Evolutionary conservation across 495 filamentous ascomycete genomes (phyloP).

Genomic region (Aspergillus heteromorphus): DNA sequence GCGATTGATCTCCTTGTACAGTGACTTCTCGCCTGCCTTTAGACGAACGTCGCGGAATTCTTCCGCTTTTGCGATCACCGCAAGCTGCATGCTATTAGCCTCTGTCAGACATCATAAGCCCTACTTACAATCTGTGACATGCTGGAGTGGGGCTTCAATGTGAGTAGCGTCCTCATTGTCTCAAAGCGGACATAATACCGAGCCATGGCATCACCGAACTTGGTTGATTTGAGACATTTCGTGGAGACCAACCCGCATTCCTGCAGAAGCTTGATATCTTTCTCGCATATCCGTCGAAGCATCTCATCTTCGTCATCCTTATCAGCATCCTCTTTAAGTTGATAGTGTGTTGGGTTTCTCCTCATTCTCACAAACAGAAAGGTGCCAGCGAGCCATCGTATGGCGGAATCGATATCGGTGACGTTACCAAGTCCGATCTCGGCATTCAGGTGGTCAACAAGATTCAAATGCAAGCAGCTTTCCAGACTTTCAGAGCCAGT

Average conservation of each 20-base stretch:
- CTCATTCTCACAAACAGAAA: constrained; percentile 82
- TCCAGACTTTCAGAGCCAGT: constrained; percentile 80
- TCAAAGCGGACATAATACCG: constrained; percentile 86
- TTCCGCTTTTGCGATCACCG: constrained; percentile 60
- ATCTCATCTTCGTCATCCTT: constrained; percentile 56
- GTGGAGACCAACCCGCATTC: constrained; percentile 53
- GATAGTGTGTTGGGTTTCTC: constrained; percentile 75
- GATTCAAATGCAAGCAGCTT: constrained; percentile 78
- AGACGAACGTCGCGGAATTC: constrained; percentile 78
- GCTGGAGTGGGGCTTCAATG: constrained; percentile 53
- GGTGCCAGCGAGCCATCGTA: constrained; percentile 77
- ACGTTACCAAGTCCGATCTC: constrained; percentile 87
- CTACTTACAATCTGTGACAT: constrained; percentile 66
- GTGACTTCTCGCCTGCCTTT: constrained; percentile 63
- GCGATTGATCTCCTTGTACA: constrained; percentile 82
- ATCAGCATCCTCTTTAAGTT: constrained; percentile 55
- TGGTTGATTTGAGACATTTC: constrained; percentile 57
- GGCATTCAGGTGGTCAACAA: constrained; percentile 92
- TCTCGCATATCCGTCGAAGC: constrained; percentile 75
- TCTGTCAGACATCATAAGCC: not conserved
- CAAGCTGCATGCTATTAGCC: constrained; percentile 50
- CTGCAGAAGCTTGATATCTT: constrained; percentile 66
- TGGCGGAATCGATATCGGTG: constrained; percentile 61
- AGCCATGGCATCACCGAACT: constrained; percentile 87
- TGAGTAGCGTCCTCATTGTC: constrained; percentile 76